Evolutionary conservation across 306 rosid species (phyloP).

Genomic region (Fragaria ananassa): DNA sequence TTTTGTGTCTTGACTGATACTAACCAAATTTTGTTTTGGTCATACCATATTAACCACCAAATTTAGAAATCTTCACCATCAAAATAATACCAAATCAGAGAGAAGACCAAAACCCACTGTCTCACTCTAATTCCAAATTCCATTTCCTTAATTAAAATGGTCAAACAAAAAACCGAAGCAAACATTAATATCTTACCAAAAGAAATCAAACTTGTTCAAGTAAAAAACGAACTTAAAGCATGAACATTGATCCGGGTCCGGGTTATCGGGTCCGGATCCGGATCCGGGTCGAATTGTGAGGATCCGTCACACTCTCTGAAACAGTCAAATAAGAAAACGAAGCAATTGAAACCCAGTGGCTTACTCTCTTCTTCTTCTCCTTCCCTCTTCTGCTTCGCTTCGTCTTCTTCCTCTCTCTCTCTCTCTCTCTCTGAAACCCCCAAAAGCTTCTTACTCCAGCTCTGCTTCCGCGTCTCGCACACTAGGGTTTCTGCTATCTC

Average conservation of each 20-base stretch:
- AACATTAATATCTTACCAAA: not conserved
- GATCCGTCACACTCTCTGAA: constrained; percentile 3
- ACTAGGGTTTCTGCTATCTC: not conserved
- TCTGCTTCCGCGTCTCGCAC: constrained; percentile 2
- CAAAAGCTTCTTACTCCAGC: constrained; percentile 3
- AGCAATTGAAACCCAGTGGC: constrained; percentile 25
- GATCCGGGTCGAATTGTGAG: not conserved
- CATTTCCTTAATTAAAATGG: not conserved
- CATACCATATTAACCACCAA: constrained; percentile 1
- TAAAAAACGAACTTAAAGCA: not conserved
- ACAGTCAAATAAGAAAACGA: constrained; percentile 19
- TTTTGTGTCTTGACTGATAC: not conserved
- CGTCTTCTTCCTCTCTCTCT: not conserved
- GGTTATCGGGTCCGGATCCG: not conserved
- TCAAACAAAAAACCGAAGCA: not conserved
- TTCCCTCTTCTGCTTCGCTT: not conserved
- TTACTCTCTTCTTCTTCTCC: constrained; percentile 6
- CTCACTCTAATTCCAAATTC: not conserved
- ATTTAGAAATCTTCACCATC: constrained; percentile 9
- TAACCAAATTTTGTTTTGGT: not conserved
- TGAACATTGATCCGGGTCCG: not conserved
- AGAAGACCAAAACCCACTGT: not conserved
- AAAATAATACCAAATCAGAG: not conserved
- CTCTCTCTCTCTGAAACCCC: not conserved
- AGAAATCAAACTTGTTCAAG: not conserved